Percentiles rank a stretch among this genome's conserved stretches.
Conservation (phyloP, 2,329 filamentous ascomycete genomes). For the Teratosphaeria epicoccoides region DNA sequence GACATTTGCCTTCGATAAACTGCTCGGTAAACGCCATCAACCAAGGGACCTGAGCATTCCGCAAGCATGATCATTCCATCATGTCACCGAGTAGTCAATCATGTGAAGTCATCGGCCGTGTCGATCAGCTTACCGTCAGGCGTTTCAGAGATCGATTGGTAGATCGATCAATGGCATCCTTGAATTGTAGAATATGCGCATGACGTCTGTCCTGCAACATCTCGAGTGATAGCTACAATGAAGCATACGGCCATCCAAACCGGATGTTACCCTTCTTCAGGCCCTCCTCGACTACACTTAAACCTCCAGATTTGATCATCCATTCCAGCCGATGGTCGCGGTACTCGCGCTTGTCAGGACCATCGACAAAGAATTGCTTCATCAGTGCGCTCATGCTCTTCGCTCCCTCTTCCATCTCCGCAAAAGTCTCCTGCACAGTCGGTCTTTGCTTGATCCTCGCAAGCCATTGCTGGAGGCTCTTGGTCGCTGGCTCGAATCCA, state of each 20-base stretch:
- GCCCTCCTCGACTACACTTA: slow-evolving; percentile 14
- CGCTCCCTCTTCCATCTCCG: slow-evolving; percentile 14
- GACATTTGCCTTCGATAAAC: no score
- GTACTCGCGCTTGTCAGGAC: slow-evolving; percentile 13
- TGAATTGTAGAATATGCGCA: background rate
- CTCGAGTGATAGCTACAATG: background rate
- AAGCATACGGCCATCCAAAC: slow-evolving; percentile 8
- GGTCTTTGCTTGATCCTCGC: slow-evolving; percentile 9
- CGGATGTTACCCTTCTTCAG: slow-evolving; percentile 15
- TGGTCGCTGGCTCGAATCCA: slow-evolving; percentile 11
- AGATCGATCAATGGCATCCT: no score
- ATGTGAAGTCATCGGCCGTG: no score
- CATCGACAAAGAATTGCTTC: slow-evolving; percentile 4
- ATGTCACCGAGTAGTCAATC: no score
- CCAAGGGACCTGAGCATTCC: no score
- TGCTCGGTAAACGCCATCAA: no score
- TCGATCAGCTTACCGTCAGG: no score
- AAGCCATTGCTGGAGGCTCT: slow-evolving; percentile 13
- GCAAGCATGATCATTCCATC: no score
- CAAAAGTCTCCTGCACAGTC: slow-evolving; percentile 17
- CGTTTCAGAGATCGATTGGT: no score
- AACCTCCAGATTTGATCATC: slow-evolving; percentile 16
- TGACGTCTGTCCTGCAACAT: background rate
- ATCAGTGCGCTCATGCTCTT: slow-evolving; percentile 9
- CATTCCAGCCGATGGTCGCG: slow-evolving; percentile 17